Evolutionary conservation across 1,139 yeast species (phyloP), one percentile per base, ranked within the genome.

Genomic region (Pichia sp.): DNA sequence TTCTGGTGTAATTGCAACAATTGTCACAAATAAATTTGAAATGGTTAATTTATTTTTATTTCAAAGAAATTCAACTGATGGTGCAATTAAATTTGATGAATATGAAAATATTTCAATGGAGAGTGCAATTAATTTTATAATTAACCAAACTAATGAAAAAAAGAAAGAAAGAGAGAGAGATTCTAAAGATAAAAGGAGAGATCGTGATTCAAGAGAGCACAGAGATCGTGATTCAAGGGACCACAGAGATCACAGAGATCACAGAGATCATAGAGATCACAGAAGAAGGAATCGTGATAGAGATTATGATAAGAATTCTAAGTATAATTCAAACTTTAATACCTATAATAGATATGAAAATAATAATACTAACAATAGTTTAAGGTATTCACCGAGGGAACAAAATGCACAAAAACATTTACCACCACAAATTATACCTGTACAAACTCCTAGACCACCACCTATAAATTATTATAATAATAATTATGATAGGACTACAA

Each of bases 1-100:
- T 61, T 80, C 84, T 42, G 96, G 96, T 8, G 86, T 79, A 4
- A 63, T 79, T 58, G 90, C 87, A 26, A 85, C 85, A 1, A 78
- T 88, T 45, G 71, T 85, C 7, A 72, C 88, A n/a, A 75, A 74
- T 47, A 64, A 70, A 18, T 70, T 73, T 44, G 74, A 71, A 49
- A 25, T 50, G 9, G 75, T 88, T 25, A 88, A 86, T 60, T 69
- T 86, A 26, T 94, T 85, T 61, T 76, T 86, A 1, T 89, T 85
- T 63, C 86, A 86, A 60, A 74, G 73, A 36, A 75, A 83, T 1
- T 68, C 79, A 0, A 83, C 79, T 56, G 89, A 88, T 32, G 45
- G 40, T 34, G 56, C 57, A n/a, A 79, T 89, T 34, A 80, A 82
- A 56, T 89, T 85, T 63, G 95, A 87, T 59, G 96, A 89, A 61